phyloP scores from a whole-genome alignment of 805 yeast species.

The Candida boidinii region DNA sequence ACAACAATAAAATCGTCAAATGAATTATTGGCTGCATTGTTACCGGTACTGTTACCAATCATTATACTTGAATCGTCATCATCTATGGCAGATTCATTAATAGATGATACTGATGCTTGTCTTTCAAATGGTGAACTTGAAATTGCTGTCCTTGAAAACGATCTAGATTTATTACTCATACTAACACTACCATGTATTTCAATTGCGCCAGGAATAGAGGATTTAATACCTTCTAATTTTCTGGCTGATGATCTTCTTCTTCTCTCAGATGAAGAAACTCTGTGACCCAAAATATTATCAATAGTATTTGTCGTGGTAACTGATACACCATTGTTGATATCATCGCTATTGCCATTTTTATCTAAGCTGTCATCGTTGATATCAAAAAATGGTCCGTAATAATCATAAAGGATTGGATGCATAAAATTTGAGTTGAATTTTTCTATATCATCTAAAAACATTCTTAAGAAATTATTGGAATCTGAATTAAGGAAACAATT shows the following conservation, averaged over 20 bases:
- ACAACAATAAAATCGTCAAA: conserved; percentile 28
- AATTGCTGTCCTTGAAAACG: not conserved
- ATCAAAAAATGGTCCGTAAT: conserved; percentile 15
- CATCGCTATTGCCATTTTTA: too few species aligned
- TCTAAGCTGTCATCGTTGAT: not conserved
- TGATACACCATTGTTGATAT: conserved; percentile 1
- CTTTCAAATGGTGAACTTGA: not conserved
- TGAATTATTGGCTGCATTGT: conserved; percentile 15
- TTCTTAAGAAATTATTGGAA: conserved; percentile 19
- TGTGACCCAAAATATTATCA: too few species aligned
- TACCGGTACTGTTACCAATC: conserved; percentile 9
- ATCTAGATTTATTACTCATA: conserved; percentile 3
- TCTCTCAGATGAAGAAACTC: conserved; percentile 8
- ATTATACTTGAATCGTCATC: conserved; percentile 10
- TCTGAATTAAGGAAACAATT: conserved; percentile 19
- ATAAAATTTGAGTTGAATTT: conserved; percentile 34
- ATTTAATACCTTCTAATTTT: conserved; percentile 13
- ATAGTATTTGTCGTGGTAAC: too few species aligned
- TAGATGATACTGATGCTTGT: conserved; percentile 2
- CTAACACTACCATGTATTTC: too few species aligned
- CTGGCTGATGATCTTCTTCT: conserved; percentile 17
- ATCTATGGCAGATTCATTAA: conserved; percentile 13
- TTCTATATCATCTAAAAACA: conserved; percentile 27
- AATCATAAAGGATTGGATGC: conserved; percentile 21
- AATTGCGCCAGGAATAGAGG: conserved; percentile 14